These are phyloP conservation scores for Avena insularis DNA, from an alignment of 176 grass and related monocot species.

Conservation along the genomic window DNA sequence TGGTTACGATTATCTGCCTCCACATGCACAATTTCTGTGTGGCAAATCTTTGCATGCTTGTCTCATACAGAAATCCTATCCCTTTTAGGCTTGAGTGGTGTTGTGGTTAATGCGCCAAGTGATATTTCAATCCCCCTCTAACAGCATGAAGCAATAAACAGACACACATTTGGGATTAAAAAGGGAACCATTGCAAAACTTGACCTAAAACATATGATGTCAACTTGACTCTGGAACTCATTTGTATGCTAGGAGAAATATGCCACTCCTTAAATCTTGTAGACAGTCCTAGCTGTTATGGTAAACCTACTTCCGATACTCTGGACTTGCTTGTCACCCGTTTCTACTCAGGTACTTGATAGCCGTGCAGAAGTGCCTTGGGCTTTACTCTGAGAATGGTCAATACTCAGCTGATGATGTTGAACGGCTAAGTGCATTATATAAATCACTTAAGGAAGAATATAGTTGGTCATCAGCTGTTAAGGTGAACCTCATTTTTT, in stretches of 20 bases:
- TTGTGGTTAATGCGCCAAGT: neutral
- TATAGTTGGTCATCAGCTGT: conserved; percentile 95
- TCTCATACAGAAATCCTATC: conserved; percentile 9
- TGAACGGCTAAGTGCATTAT: conserved; percentile 71
- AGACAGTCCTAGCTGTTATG: conserved; percentile 11
- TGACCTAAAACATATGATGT: neutral
- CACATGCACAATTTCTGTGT: neutral
- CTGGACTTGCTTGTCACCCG: conserved; percentile 20
- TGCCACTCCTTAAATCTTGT: neutral
- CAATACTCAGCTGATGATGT: conserved; percentile 75
- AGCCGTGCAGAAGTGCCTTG: conserved; percentile 90
- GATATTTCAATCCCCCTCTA: conserved; percentile 30
- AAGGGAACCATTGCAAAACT: conserved; percentile 3
- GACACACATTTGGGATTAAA: neutral
- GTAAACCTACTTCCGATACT: conserved; percentile 26
- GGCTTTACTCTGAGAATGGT: conserved; percentile 84
- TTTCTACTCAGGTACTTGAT: conserved; percentile 78
- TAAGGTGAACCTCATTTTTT: conserved; percentile 63
- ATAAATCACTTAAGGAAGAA: conserved; percentile 82
- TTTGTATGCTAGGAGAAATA: conserved; percentile 23
- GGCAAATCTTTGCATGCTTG: conserved; percentile 26
- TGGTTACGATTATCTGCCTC: conserved; percentile 16
- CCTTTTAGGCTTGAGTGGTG: neutral
- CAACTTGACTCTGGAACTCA: conserved; percentile 24
- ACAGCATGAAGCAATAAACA: neutral